These are phyloP conservation scores for Penicillium aurantiogriseum DNA, from an alignment of 2,329 filamentous ascomycete species.

Conservation along the genomic window DNA sequence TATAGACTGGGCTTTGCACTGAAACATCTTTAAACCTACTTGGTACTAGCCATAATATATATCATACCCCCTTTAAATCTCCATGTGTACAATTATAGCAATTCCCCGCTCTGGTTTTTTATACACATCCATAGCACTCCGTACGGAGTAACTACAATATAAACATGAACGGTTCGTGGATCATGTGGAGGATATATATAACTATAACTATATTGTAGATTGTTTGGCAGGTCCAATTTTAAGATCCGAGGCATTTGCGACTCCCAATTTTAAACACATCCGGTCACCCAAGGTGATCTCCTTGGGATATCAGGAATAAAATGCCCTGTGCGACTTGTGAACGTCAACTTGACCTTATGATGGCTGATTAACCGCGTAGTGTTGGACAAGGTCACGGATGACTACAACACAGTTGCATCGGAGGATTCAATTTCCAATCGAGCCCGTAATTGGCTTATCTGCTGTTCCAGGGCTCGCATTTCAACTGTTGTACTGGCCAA, in stretches of 20 bases:
- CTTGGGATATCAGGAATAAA: background rate
- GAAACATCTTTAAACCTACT: background rate
- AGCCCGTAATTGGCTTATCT: slow-evolving; percentile 34
- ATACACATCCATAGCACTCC: background rate
- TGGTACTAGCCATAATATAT: background rate
- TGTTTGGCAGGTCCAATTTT: background rate
- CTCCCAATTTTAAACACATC: background rate
- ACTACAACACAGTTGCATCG: background rate
- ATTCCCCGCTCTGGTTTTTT: too few relatives aligned
- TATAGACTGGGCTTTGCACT: background rate
- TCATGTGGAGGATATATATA: background rate
- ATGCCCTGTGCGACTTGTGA: background rate
- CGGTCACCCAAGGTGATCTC: background rate
- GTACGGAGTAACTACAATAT: too few relatives aligned
- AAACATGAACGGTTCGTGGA: background rate
- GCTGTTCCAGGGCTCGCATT: slow-evolving; percentile 43
- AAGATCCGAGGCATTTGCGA: background rate
- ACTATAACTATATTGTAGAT: too few relatives aligned
- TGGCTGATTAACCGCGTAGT: background rate
- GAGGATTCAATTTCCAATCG: slow-evolving; percentile 18
- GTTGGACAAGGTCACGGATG: background rate
- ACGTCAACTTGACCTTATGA: background rate
- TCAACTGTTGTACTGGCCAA: slow-evolving; percentile 40
- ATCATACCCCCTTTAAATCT: background rate
- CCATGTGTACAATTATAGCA: background rate